These are phyloP conservation scores for Raphanus sativus DNA, from an alignment of 345 rosid genomes.

Conservation along the genomic window DNA sequence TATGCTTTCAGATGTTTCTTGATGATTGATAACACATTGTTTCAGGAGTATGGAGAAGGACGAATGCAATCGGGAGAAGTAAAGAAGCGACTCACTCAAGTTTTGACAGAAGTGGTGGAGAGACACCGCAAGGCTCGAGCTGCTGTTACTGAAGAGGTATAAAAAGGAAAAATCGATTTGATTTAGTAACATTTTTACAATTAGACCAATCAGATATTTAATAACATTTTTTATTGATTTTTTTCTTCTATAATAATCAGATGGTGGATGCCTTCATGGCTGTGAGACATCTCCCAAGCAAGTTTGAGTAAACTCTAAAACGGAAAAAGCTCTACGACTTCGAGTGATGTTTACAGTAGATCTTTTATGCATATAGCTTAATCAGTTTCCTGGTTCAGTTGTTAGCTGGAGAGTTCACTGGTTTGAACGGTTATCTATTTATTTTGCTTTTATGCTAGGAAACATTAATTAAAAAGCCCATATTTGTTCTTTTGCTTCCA, in stretches of 20 bases:
- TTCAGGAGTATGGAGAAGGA: slow-evolving; percentile 82
- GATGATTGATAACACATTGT: neutral
- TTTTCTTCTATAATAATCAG: slow-evolving; percentile 41
- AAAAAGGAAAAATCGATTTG: slow-evolving; percentile 29
- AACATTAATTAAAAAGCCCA: neutral
- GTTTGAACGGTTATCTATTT: neutral
- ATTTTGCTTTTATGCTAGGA: neutral
- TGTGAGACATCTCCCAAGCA: slow-evolving; percentile 80
- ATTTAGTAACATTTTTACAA: neutral
- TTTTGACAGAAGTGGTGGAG: slow-evolving; percentile 74
- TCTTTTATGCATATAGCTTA: neutral
- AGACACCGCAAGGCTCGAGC: slow-evolving; percentile 78
- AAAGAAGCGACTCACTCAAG: slow-evolving; percentile 63
- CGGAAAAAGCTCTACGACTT: neutral
- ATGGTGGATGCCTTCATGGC: slow-evolving; percentile 97
- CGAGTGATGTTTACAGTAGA: neutral
- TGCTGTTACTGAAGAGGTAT: slow-evolving; percentile 77
- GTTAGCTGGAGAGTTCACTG: neutral
- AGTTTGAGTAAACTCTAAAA: slow-evolving; percentile 50
- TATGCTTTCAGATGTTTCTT: neutral
- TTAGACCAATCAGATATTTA: neutral
- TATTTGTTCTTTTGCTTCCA: neutral
- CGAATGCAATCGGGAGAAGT: slow-evolving; percentile 84
- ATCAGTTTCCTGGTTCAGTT: neutral
- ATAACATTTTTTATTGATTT: neutral